Evolutionary conservation across 768 basidiomycete species (phyloP).

Genomic region (Lactifluus hygrophoroides): DNA sequence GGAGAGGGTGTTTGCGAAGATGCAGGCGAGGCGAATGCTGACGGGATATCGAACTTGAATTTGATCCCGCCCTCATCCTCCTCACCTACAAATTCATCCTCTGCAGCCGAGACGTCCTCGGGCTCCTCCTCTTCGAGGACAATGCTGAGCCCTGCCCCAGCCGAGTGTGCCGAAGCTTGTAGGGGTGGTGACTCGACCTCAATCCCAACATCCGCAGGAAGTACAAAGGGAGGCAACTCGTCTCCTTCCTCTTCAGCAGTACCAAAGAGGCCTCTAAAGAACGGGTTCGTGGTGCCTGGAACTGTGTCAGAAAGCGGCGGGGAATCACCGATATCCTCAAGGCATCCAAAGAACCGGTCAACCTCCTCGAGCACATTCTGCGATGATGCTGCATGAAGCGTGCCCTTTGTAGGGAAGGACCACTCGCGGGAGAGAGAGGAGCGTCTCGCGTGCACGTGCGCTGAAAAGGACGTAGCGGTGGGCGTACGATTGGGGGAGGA

Average conservation of each 20-base stretch:
- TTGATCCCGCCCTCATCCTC: constrained; percentile 56
- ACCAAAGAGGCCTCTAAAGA: constrained; percentile 43
- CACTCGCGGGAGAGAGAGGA: constrained; percentile 56
- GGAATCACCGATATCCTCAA: constrained; percentile 43
- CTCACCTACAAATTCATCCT: constrained; percentile 50
- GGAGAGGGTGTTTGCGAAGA: constrained; percentile 20
- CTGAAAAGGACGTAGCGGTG: constrained; percentile 21
- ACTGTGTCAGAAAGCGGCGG: constrained; percentile 32
- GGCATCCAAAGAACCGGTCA: constrained; percentile 71
- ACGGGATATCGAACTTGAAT: constrained; percentile 64
- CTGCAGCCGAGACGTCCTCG: constrained; percentile 26
- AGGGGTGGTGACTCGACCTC: constrained; percentile 23
- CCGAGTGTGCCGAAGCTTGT: constrained; percentile 30
- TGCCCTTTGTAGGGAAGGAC: constrained; percentile 40
- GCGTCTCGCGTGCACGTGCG: constrained; percentile 30
- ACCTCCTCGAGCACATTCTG: constrained; percentile 38
- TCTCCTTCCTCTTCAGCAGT: constrained; percentile 38
- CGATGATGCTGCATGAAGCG: constrained; percentile 11
- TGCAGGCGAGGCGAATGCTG: constrained; percentile 21
- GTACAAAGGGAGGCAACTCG: constrained; percentile 40
- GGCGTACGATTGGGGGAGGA: constrained; percentile 26
- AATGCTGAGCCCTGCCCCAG: constrained; percentile 28
- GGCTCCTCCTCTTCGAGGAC: constrained; percentile 42
- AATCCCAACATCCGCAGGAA: constrained; percentile 38
- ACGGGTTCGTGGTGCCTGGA: constrained; percentile 44